These are phyloP conservation scores for Earliella scabrosa DNA, from an alignment of 1,284 basidiomycete genomes.

Conservation along the genomic window DNA sequence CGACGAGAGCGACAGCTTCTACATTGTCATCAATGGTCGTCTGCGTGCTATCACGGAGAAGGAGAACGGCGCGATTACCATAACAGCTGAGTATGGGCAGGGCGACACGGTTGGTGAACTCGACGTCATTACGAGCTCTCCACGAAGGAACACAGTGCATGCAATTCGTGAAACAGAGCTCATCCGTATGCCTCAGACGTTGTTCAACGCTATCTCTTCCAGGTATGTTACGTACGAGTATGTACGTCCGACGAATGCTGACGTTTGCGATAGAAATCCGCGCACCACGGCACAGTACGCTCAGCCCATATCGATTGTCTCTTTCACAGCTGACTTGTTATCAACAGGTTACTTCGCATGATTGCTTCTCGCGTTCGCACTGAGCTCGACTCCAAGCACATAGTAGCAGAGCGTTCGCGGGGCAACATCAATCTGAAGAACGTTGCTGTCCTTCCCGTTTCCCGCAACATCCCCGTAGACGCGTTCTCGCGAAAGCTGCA, in stretches of 20 bases:
- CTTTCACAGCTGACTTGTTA: no score
- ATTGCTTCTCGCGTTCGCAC: constrained; percentile 92
- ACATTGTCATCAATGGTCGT: constrained; percentile 98
- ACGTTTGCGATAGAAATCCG: constrained; percentile 69
- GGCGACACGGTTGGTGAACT: constrained; percentile 88
- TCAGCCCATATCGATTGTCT: no score
- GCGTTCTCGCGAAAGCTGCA: constrained; percentile 91
- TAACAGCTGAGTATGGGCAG: constrained; percentile 94
- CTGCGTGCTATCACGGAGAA: constrained; percentile 82
- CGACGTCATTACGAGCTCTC: constrained; percentile 96
- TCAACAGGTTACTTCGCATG: constrained; percentile 78
- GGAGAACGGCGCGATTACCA: constrained; percentile 75
- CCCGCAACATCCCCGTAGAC: constrained; percentile 84
- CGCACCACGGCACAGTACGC: constrained; percentile 92
- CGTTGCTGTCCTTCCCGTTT: constrained; percentile 83
- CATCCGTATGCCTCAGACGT: constrained; percentile 95
- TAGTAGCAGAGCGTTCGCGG: constrained; percentile 63
- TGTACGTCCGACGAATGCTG: not conserved
- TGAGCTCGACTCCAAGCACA: constrained; percentile 69
- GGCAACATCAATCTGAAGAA: constrained; percentile 95
- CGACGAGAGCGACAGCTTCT: constrained; percentile 92
- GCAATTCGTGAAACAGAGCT: constrained; percentile 98
- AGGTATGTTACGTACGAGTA: constrained; percentile 48
- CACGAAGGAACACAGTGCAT: constrained; percentile 89
- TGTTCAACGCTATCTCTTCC: constrained; percentile 96